Conservation (phyloP, 441 rosid species). For the Erysimum cheiri region DNA sequence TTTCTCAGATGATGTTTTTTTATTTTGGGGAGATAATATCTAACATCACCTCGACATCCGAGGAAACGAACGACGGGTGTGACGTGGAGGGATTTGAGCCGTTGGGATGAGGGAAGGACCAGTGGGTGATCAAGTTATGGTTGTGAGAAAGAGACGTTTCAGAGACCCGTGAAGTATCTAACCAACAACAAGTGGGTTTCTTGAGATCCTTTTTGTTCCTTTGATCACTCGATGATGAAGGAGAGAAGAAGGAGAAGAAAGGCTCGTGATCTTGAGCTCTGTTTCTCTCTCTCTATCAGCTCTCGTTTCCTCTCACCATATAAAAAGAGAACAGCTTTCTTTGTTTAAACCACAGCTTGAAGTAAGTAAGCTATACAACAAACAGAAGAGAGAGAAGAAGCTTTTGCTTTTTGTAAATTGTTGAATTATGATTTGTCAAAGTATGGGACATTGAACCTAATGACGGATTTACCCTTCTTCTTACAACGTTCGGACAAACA, state of each 20-base stretch:
- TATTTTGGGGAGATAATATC: conserved; percentile 2
- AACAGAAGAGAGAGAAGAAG: conserved; percentile 5
- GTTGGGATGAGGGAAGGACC: conserved; percentile 22
- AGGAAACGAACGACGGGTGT: conserved; percentile 34
- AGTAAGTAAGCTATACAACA: conserved; percentile 32
- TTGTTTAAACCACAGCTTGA: conserved; percentile 37
- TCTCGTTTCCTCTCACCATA: neutral
- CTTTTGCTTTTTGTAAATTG: conserved; percentile 19
- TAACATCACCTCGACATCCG: conserved; percentile 46
- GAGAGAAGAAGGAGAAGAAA: conserved; percentile 5
- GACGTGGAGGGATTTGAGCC: conserved; percentile 51
- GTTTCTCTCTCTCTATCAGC: conserved; percentile 28
- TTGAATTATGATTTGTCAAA: conserved; percentile 28
- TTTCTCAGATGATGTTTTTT: conserved; percentile 1
- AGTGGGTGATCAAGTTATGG: conserved; percentile 40
- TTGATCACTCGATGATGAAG: conserved; percentile 22
- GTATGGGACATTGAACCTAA: neutral
- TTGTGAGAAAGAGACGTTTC: conserved; percentile 50
- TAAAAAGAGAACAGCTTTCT: conserved; percentile 23
- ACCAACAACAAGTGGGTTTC: conserved; percentile 52
- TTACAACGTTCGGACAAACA: neutral
- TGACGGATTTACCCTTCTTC: conserved; percentile 30
- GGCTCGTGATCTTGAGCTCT: conserved; percentile 50
- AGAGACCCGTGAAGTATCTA: conserved; percentile 68
- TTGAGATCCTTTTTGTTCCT: conserved; percentile 36